These are phyloP conservation scores for Lagenidium sp. DNA, from an alignment of 352 stramenopile species.

Conservation along the genomic window DNA sequence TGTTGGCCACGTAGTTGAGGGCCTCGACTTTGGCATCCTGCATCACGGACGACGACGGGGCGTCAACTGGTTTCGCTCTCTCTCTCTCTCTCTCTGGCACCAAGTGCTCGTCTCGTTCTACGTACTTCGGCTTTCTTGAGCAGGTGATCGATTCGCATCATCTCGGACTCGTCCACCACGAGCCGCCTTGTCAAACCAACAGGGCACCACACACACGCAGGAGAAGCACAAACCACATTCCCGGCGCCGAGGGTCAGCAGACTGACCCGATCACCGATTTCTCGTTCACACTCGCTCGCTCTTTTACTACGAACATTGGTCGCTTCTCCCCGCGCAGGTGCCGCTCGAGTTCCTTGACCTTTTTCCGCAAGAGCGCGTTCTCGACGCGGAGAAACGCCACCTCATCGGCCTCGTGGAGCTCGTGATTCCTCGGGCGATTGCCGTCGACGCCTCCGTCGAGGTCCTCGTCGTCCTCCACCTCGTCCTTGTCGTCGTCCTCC, in stretches of 20 bases:
- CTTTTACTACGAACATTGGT: not conserved
- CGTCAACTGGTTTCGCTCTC: no score
- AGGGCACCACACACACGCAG: no score
- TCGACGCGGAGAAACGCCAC: conserved; percentile 42
- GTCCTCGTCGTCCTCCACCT: conserved; percentile 19
- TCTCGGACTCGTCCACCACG: conserved; percentile 39
- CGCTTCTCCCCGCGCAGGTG: conserved; percentile 31
- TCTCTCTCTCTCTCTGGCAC: no score
- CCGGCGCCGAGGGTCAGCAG: no score
- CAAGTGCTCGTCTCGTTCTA: no score
- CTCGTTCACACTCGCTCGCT: not conserved
- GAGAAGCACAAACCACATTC: no score
- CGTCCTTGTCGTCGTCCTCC: conserved; percentile 1
- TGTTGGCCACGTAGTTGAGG: conserved; percentile 61
- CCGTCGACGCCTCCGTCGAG: no score
- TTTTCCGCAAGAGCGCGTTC: conserved; percentile 59
- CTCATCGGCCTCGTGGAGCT: no score
- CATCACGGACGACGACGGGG: no score
- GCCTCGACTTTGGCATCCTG: conserved; percentile 67
- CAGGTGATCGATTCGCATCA: conserved; percentile 66
- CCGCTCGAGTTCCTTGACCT: conserved; percentile 58
- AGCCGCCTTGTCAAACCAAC: no score
- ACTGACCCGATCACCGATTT: no score
- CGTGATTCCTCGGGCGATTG: no score
- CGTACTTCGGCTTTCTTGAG: conserved; percentile 58